Evolutionary conservation across 2,329 filamentous ascomycete species (phyloP).

Genomic region (Myriosclerotinia scirpicola): DNA sequence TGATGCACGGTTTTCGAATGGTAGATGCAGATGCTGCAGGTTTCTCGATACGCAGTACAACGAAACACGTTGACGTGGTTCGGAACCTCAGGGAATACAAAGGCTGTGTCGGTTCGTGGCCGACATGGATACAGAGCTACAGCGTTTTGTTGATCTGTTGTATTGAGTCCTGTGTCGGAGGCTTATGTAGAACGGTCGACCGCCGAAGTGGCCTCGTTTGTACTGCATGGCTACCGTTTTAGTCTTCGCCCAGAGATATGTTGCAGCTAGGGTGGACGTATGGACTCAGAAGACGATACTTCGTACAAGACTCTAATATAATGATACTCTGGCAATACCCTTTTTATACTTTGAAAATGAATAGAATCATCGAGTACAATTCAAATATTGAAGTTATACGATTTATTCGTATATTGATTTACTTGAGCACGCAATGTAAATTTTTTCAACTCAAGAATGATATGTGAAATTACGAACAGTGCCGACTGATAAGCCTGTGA

Average conservation of each 20-base stretch:
- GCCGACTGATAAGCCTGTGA: conserved; percentile 5
- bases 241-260: not conserved
- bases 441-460: not conserved
- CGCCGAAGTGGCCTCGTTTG: conserved; percentile 9
- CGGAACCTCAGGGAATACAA: not conserved
- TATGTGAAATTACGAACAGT: conserved; percentile 20
- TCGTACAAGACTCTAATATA: no score
- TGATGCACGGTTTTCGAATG: not conserved
- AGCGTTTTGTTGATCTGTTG: not conserved
- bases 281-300: no score
- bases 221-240: conserved; percentile 17
- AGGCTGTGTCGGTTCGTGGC: not conserved
- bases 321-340: no score
- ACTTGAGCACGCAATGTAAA: not conserved
- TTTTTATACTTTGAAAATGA: no score
- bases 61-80: conserved; percentile 22
- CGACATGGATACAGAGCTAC: not conserved
- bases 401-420: not conserved
- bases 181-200: not conserved
- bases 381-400: no score
- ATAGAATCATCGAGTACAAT: no score
- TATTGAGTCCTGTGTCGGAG: not conserved
- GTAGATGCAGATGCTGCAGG: conserved; percentile 18
- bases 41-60: conserved; percentile 14
- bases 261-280: not conserved